These are phyloP conservation scores for Syzygium oleosum DNA, from an alignment of 345 rosid species.

Conservation along the genomic window DNA sequence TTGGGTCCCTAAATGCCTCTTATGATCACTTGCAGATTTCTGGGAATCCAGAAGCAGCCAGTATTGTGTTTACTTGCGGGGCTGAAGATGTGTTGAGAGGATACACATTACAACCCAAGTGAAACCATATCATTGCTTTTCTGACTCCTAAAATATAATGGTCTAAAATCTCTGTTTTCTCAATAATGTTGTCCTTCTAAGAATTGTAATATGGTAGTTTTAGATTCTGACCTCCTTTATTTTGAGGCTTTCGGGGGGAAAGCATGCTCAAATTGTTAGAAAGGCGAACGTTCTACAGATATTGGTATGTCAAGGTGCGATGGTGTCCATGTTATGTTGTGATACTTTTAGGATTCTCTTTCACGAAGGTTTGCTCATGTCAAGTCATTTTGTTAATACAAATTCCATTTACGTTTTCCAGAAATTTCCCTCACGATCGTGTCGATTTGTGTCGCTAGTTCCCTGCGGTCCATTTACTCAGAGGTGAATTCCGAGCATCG, in stretches of 20 bases:
- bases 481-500: conserved; percentile 74
- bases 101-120: conserved; percentile 86
- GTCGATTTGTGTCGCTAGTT: conserved; percentile 66
- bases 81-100: conserved; percentile 76
- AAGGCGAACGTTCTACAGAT: conserved; percentile 77
- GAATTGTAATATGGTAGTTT: background rate
- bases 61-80: conserved; percentile 80
- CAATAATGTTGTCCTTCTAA: conserved; percentile 1
- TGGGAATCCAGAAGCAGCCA: conserved; percentile 93
- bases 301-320: conserved; percentile 75
- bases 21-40: conserved; percentile 39
- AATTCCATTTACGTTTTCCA: conserved; percentile 7
- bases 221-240: conserved; percentile 59
- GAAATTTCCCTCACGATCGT: conserved; percentile 91
- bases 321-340: conserved; percentile 62
- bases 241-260: conserved; percentile 49
- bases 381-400: background rate
- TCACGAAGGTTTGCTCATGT: background rate
- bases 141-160: background rate
- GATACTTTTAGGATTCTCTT: background rate
- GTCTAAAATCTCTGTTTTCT: background rate
- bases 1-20: background rate
- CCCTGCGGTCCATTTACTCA: conserved; percentile 79
- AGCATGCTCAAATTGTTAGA: conserved; percentile 46
- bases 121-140: conserved; percentile 13